Percentiles rank a stretch among this genome's conserved stretches.
phyloP scores from a whole-genome alignment of 2,329 filamentous ascomycete genomes.

The Aspergillus hiratsukae region DNA sequence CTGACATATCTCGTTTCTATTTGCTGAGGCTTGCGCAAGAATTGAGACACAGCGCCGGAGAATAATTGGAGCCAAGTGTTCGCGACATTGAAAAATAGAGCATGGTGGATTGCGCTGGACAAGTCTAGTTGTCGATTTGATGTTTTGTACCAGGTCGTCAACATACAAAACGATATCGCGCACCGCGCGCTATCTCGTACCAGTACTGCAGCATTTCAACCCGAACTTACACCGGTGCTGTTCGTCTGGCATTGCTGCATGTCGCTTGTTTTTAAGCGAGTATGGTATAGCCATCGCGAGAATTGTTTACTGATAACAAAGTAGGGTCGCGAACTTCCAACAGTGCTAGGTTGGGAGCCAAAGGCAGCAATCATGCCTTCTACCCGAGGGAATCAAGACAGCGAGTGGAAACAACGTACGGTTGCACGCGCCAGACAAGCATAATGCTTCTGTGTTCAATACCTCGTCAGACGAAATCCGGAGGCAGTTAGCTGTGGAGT shows the following conservation, averaged over 20 bases:
- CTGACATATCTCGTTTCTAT: slow-evolving; percentile 69
- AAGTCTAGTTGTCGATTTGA: not conserved
- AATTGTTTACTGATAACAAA: not conserved
- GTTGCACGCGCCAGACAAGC: not conserved
- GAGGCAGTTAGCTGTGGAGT: no score
- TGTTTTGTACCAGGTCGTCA: not conserved
- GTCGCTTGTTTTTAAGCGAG: not conserved
- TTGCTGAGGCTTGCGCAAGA: slow-evolving; percentile 67
- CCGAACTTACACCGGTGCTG: not conserved
- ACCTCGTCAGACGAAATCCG: not conserved
- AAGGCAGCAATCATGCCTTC: not conserved
- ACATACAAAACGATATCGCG: not conserved
- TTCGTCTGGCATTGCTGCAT: not conserved
- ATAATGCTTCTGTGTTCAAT: not conserved
- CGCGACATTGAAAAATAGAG: not conserved
- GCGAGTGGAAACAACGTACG: not conserved
- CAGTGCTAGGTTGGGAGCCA: not conserved
- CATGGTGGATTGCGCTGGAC: not conserved
- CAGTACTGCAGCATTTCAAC: not conserved
- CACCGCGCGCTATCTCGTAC: not conserved
- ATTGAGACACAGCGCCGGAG: slow-evolving; percentile 41
- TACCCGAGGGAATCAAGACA: not conserved
- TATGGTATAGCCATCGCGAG: not conserved
- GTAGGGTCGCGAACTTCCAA: not conserved
- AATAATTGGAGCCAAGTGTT: slow-evolving; percentile 11